Evolutionary conservation across 306 rosid genomes (phyloP).

Genomic region (Ammopiptanthus mongolicus): DNA sequence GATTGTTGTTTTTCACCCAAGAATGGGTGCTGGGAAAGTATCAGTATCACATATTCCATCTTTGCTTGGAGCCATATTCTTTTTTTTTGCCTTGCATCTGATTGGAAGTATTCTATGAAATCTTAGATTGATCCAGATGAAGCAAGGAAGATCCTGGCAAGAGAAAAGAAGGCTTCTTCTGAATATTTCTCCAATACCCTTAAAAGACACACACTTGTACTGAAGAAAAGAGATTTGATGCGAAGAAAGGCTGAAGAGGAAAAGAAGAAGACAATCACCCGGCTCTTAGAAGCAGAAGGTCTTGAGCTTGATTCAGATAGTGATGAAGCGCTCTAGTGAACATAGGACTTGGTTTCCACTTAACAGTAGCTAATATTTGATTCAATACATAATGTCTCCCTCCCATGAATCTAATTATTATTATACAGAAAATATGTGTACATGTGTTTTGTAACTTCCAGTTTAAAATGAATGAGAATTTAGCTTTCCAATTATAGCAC

Average conservation of each 20-base stretch:
- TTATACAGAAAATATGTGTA: constrained; percentile 25
- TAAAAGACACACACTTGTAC: constrained; percentile 69
- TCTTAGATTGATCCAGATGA: constrained; percentile 83
- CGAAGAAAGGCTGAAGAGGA: constrained; percentile 83
- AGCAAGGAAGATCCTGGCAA: constrained; percentile 70
- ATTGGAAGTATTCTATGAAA: constrained; percentile 23
- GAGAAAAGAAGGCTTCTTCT: constrained; percentile 81
- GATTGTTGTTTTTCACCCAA: not conserved
- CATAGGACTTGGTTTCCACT: constrained; percentile 12
- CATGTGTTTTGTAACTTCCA: constrained; percentile 24
- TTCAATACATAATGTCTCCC: constrained; percentile 19
- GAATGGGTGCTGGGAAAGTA: constrained; percentile 1
- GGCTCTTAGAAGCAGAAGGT: constrained; percentile 87
- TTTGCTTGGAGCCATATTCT: not conserved
- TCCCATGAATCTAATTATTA: constrained; percentile 8
- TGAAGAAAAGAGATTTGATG: constrained; percentile 82
- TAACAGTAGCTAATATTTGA: constrained; percentile 18
- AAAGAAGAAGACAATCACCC: constrained; percentile 49
- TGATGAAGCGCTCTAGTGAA: constrained; percentile 41
- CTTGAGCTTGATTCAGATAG: constrained; percentile 87
- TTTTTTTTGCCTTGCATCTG: constrained; percentile 17
- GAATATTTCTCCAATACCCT: constrained; percentile 70
- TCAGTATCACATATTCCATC: not conserved
- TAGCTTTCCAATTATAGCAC: not conserved
- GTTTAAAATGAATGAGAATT: constrained; percentile 13